Conservation (phyloP, 1,139 yeast genomes). For the Kodamaea fungicola region DNA sequence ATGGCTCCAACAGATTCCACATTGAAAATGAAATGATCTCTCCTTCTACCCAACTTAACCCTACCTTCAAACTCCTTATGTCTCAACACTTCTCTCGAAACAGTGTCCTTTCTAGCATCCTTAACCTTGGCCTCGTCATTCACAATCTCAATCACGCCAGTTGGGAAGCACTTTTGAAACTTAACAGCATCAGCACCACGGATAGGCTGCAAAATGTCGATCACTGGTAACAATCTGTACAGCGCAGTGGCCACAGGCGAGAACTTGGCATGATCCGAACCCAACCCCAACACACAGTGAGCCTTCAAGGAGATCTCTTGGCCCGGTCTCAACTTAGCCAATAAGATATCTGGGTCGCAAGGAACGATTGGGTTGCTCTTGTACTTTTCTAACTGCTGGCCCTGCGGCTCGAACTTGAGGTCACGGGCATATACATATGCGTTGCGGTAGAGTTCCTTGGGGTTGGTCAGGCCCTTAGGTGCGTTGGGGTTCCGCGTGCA, state of each 20-base stretch:
- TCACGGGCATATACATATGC: slow-evolving; percentile 86
- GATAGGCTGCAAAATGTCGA: slow-evolving; percentile 72
- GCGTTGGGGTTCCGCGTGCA: slow-evolving; percentile 88
- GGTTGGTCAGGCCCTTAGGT: slow-evolving; percentile 74
- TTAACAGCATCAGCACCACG: slow-evolving; percentile 72
- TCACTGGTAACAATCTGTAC: slow-evolving; percentile 91
- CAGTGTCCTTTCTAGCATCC: slow-evolving; percentile 93
- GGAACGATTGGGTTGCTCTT: slow-evolving; percentile 70
- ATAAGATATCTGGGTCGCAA: slow-evolving; percentile 79
- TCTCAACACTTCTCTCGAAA: slow-evolving; percentile 91
- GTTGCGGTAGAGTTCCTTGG: slow-evolving; percentile 77
- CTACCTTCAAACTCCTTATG: slow-evolving; percentile 87
- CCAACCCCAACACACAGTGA: slow-evolving; percentile 88
- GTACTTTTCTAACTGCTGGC: slow-evolving; percentile 71
- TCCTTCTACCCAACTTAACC: slow-evolving; percentile 84
- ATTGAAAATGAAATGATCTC: slow-evolving; percentile 91
- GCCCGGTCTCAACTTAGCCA: slow-evolving; percentile 94
- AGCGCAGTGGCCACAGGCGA: slow-evolving; percentile 97
- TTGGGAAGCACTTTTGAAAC: slow-evolving; percentile 87
- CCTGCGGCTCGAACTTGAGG: slow-evolving; percentile 87
- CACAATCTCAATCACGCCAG: slow-evolving; percentile 83
- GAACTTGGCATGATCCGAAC: slow-evolving; percentile 94
- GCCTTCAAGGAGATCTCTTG: slow-evolving; percentile 90
- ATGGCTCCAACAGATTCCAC: slow-evolving; percentile 96
- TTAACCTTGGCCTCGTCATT: slow-evolving; percentile 74